Conservation (phyloP, 257 asterid genomes). For the Fraxinus excelsior region DNA sequence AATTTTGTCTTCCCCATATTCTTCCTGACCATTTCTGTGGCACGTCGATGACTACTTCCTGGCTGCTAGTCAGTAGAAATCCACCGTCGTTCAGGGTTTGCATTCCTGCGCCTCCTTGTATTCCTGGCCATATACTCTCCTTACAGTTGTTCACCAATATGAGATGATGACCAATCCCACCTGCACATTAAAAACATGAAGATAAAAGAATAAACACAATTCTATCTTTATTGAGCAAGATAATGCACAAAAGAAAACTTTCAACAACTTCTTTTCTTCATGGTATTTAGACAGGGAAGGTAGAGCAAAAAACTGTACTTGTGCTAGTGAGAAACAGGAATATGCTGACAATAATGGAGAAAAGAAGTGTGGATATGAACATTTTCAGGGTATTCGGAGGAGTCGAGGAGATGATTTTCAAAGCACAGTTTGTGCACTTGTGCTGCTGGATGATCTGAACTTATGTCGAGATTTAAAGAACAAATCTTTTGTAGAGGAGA, state of each 20-base stretch:
- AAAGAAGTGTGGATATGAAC: conserved; percentile 27
- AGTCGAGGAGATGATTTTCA: background rate
- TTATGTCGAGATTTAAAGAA: conserved; percentile 29
- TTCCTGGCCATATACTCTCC: conserved; percentile 86
- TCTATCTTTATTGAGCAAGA: background rate
- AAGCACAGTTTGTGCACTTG: background rate
- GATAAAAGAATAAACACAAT: background rate
- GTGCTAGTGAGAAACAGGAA: conserved; percentile 40
- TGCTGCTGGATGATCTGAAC: conserved; percentile 7
- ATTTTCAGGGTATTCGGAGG: conserved; percentile 21
- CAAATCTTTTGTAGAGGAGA: conserved; percentile 4
- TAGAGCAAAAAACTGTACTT: conserved; percentile 28
- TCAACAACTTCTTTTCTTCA: too few species aligned
- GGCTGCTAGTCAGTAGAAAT: conserved; percentile 57
- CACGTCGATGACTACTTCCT: conserved; percentile 61
- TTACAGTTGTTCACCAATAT: conserved; percentile 86
- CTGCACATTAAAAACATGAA: conserved; percentile 42
- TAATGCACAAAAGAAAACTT: background rate
- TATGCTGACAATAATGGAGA: conserved; percentile 34
- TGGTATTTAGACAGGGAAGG: background rate
- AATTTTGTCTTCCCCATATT: conserved; percentile 78
- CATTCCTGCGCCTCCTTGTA: conserved; percentile 78
- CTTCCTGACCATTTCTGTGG: conserved; percentile 93
- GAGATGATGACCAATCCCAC: conserved; percentile 62
- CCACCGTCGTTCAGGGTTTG: conserved; percentile 67